Conservation (phyloP, 441 rosid genomes). For the Euphorbia celastroides region DNA sequence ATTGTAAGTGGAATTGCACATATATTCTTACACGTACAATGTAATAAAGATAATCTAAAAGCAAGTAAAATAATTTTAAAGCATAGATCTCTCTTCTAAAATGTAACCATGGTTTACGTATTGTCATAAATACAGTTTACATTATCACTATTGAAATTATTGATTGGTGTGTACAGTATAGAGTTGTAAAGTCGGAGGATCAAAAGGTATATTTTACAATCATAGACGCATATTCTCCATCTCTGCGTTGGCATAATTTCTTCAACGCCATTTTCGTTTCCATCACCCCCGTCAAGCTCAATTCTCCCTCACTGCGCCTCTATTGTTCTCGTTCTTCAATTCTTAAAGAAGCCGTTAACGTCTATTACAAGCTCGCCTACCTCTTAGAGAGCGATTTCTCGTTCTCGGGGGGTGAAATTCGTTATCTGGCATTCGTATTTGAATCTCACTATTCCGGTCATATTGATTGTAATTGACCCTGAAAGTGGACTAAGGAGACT, state of each 20-base stretch:
- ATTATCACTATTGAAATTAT: too few relatives aligned
- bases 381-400: neutral
- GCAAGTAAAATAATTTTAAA: too few relatives aligned
- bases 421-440: neutral
- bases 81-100: too few relatives aligned
- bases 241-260: neutral
- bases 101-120: too few relatives aligned
- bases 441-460: neutral
- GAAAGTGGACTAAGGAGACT: neutral
- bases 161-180: too few relatives aligned
- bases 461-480: neutral
- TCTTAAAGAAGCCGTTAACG: neutral
- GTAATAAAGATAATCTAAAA: too few relatives aligned
- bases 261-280: neutral
- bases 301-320: neutral
- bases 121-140: too few relatives aligned
- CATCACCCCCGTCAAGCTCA: neutral
- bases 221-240: neutral
- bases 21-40: too few relatives aligned
- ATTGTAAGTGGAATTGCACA: too few relatives aligned
- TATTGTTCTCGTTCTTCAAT: neutral
- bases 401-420: neutral
- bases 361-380: neutral
- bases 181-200: neutral
- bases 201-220: neutral